Evolutionary conservation across 1,284 basidiomycete genomes (phyloP).

Genomic region (Naganishia sp.): DNA sequence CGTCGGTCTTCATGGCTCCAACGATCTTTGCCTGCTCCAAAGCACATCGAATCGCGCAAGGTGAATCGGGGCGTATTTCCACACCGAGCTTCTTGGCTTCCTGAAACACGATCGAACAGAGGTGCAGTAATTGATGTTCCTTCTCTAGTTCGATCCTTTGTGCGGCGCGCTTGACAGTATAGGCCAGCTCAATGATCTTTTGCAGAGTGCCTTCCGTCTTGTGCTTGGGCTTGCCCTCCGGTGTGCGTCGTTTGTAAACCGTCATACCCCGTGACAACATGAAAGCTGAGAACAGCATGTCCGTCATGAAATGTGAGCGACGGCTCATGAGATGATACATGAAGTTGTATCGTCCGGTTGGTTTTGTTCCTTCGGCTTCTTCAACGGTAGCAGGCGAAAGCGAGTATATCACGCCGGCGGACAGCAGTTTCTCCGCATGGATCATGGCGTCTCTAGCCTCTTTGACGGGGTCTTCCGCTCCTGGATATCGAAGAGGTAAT

Average conservation of each 20-base stretch:
- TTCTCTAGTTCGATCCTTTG: slow-evolving; percentile 18
- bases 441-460: slow-evolving; percentile 12
- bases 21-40: slow-evolving; percentile 20
- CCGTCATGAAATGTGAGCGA: not conserved
- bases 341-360: slow-evolving; percentile 11
- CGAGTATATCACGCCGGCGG: slow-evolving; percentile 10
- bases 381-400: not conserved
- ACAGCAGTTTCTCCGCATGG: slow-evolving; percentile 8
- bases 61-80: slow-evolving; percentile 2
- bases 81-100: not conserved
- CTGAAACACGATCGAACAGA: not conserved
- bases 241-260: slow-evolving; percentile 8
- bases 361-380: not conserved
- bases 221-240: slow-evolving; percentile 12
- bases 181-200: slow-evolving; percentile 8
- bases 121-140: slow-evolving; percentile 13
- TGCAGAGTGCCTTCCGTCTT: slow-evolving; percentile 17
- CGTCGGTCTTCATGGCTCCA: slow-evolving; percentile 9
- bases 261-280: slow-evolving; percentile 3
- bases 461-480: slow-evolving; percentile 13
- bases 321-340: slow-evolving; percentile 18
- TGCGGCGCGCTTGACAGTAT: slow-evolving; percentile 3
- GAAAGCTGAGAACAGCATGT: slow-evolving; percentile 13
- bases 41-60: slow-evolving; percentile 16
- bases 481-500: slow-evolving; percentile 15